Conservation (phyloP, 2,329 filamentous ascomycete species). For the Sarocladiaceae sp. region DNA sequence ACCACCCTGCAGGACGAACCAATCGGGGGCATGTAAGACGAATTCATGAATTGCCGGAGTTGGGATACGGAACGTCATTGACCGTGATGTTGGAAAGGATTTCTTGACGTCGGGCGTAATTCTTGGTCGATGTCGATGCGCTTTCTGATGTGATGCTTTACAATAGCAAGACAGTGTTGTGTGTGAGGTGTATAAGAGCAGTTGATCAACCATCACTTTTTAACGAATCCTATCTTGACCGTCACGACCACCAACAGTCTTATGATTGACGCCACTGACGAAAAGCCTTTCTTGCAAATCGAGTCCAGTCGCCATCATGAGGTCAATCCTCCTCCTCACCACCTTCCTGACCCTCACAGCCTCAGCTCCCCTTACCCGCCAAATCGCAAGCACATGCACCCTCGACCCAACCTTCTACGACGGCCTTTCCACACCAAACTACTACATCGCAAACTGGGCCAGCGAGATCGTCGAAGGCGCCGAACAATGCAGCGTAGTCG, state of each 20-base stretch:
- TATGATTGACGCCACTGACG: no score
- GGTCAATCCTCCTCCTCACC: background rate
- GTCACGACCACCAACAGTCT: no score
- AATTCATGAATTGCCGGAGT: background rate
- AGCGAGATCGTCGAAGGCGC: background rate
- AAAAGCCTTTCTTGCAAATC: background rate
- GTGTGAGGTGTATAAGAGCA: no score
- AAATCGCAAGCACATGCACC: background rate
- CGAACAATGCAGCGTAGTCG: conserved; percentile 5
- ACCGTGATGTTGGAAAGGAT: background rate
- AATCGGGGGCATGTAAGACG: background rate
- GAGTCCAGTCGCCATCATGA: background rate
- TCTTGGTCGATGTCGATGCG: no score
- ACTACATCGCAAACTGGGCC: conserved; percentile 4
- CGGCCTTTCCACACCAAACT: background rate
- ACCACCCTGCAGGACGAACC: background rate
- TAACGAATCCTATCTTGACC: no score
- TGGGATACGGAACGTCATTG: background rate
- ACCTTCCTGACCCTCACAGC: background rate
- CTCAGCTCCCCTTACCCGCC: background rate
- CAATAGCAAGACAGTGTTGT: no score
- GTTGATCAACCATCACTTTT: no score
- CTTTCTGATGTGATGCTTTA: no score
- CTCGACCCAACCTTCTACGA: background rate
- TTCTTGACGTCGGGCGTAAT: no score